Conservation (phyloP, 495 filamentous ascomycete species). For the Penicillium nucicola region DNA sequence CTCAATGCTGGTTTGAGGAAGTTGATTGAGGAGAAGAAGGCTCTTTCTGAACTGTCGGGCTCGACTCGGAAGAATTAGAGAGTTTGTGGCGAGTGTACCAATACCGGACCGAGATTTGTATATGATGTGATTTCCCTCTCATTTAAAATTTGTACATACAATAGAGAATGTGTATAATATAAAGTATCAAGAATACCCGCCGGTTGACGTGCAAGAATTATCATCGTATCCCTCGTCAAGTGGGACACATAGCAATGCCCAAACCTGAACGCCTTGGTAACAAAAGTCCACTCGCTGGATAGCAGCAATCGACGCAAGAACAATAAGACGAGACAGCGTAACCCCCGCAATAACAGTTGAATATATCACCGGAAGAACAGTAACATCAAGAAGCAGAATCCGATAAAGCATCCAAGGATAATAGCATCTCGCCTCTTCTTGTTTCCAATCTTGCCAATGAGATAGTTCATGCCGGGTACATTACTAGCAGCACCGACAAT, state of each 20-base stretch:
- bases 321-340: conserved; percentile 2
- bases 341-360: no score
- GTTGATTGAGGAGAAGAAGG: conserved; percentile 59
- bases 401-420: conserved; percentile 86
- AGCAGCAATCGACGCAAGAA: conserved; percentile 11
- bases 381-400: conserved; percentile 83
- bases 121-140: conserved; percentile 16
- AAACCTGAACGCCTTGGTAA: conserved; percentile 20
- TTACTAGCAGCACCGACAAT: conserved; percentile 85
- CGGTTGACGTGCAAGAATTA: conserved; percentile 17
- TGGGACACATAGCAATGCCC: conserved; percentile 12
- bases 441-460: conserved; percentile 90
- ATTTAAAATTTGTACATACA: conserved; percentile 27
- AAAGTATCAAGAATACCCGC: conserved; percentile 14
- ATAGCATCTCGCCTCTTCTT: conserved; percentile 95
- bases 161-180: conserved; percentile 34
- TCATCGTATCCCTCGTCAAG: conserved; percentile 13
- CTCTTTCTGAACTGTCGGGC: conserved; percentile 6
- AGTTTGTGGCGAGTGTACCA: not conserved
- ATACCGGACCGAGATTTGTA: not conserved
- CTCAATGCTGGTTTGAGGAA: conserved; percentile 66
- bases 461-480: conserved; percentile 87
- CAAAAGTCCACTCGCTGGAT: conserved; percentile 18
- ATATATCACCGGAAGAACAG: conserved; percentile 68
- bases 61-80: conserved; percentile 15